These are phyloP conservation scores for Antarctomyces pellizariae DNA, from an alignment of 495 filamentous ascomycete species.

Conservation along the genomic window DNA sequence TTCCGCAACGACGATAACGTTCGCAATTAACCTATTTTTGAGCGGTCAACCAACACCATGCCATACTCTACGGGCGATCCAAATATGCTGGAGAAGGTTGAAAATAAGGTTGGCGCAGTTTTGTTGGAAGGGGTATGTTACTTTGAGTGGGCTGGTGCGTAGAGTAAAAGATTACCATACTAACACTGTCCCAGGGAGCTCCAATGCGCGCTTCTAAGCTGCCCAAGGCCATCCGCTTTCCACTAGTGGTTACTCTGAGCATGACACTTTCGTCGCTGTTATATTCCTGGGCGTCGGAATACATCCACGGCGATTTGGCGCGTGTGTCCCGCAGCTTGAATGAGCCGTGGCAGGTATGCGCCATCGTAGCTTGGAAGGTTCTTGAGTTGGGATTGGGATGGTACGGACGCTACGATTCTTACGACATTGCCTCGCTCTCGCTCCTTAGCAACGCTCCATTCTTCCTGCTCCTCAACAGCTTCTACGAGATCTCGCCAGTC, in stretches of 20 bases:
- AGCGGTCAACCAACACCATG: too few species aligned
- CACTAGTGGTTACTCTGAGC: constrained; percentile 38
- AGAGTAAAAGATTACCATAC: too few species aligned
- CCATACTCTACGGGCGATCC: too few species aligned
- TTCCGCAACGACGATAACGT: too few species aligned
- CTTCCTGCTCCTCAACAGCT: constrained; percentile 44
- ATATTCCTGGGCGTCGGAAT: constrained; percentile 26
- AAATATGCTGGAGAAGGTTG: too few species aligned
- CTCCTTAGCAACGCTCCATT: constrained; percentile 51
- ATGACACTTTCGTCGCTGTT: constrained; percentile 31
- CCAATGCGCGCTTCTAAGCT: constrained; percentile 16
- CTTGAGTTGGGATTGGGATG: constrained; percentile 47
- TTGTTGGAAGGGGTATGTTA: too few species aligned
- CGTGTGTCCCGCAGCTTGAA: constrained; percentile 34
- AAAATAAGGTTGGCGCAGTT: too few species aligned
- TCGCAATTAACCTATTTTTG: too few species aligned
- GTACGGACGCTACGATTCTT: constrained; percentile 44
- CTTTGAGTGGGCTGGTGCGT: too few species aligned
- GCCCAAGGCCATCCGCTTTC: constrained; percentile 32
- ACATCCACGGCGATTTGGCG: constrained; percentile 32
- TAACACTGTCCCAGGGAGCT: too few species aligned
- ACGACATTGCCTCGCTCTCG: constrained; percentile 44
- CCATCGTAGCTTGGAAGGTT: constrained; percentile 40
- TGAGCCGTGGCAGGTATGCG: constrained; percentile 33
- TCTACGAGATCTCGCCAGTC: constrained; percentile 40